A percentile compares a stretch with the other conserved stretches of the same genome.
Conservation (phyloP, 352 stramenopile species). For the Globisporangium parvum region DNA sequence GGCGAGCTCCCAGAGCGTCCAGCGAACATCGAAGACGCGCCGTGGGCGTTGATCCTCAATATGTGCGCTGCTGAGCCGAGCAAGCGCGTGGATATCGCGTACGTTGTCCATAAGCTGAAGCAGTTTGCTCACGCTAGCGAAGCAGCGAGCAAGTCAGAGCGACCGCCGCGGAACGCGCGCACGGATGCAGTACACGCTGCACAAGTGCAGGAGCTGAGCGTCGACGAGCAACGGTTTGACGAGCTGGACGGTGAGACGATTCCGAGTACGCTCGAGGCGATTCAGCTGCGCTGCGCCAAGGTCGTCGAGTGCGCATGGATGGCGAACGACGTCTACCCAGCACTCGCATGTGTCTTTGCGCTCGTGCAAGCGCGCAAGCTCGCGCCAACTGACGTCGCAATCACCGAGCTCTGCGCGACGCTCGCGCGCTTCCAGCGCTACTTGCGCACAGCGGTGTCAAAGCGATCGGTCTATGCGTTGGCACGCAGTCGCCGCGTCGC, state of each 20-base stretch:
- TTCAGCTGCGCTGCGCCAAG: not conserved
- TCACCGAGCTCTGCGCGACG: not conserved
- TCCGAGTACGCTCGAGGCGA: not conserved
- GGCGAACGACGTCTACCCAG: not conserved
- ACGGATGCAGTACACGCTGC: not conserved
- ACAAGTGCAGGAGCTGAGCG: not conserved
- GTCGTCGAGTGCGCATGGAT: not conserved
- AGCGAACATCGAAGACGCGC: not conserved
- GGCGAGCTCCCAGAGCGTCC: not conserved
- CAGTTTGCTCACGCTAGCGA: not conserved
- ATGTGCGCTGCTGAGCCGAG: conserved; percentile 2
- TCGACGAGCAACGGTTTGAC: not conserved
- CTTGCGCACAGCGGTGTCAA: not conserved
- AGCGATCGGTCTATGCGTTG: not conserved
- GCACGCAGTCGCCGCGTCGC: conserved; percentile 2
- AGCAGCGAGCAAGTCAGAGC: not conserved
- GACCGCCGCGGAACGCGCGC: not conserved
- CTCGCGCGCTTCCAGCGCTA: not conserved
- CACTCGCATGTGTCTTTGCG: conserved; percentile 1
- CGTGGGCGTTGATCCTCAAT: conserved; percentile 1
- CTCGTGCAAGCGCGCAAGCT: not conserved
- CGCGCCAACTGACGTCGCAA: not conserved
- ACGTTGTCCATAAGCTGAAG: conserved; percentile 2
- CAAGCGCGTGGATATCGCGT: not conserved
- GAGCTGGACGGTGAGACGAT: conserved; percentile 1